Evolutionary conservation across 2,329 filamentous ascomycete species (phyloP).

Genomic region (Neonectria magnoliae): DNA sequence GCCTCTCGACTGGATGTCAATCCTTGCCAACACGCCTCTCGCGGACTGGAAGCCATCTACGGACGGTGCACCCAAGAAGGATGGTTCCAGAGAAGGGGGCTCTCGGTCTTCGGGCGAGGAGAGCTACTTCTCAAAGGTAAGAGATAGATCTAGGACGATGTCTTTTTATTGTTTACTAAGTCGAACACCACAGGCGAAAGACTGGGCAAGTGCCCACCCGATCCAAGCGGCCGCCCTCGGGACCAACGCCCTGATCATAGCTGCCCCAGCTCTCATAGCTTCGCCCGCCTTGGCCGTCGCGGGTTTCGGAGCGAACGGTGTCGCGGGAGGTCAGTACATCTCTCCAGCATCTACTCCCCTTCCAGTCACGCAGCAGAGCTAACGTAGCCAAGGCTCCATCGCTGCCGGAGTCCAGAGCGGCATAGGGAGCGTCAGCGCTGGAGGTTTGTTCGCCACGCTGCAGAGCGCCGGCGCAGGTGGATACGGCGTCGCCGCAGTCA

Average conservation of each 20-base stretch:
- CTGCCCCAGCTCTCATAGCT: conserved; percentile 21
- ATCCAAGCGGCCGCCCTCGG: conserved; percentile 6
- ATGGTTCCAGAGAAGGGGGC: no score
- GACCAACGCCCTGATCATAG: conserved; percentile 13
- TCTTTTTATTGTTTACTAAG: neutral
- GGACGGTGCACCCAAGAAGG: no score
- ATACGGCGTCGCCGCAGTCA: conserved; percentile 35
- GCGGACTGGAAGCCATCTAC: no score
- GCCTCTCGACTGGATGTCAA: no score
- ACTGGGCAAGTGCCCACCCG: conserved; percentile 10
- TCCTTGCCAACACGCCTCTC: no score
- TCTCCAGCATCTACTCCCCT: neutral
- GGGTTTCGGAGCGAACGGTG: conserved; percentile 34
- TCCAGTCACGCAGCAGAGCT: neutral
- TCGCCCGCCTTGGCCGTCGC: conserved; percentile 20
- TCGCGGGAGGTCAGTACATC: conserved; percentile 27
- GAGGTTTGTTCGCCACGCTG: conserved; percentile 42
- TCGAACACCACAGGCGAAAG: neutral
- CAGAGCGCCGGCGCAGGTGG: conserved; percentile 47
- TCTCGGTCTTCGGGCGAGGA: no score
- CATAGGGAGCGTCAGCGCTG: conserved; percentile 42
- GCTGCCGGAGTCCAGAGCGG: conserved; percentile 37
- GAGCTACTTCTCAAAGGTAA: conserved; percentile 5
- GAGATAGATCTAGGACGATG: neutral
- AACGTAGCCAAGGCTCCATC: conserved; percentile 26